A percentile compares a stretch with the other conserved stretches of the same genome.
Evolutionary conservation across 352 stramenopile species (phyloP).

Genomic region (Phytophthora boehmeriae): DNA sequence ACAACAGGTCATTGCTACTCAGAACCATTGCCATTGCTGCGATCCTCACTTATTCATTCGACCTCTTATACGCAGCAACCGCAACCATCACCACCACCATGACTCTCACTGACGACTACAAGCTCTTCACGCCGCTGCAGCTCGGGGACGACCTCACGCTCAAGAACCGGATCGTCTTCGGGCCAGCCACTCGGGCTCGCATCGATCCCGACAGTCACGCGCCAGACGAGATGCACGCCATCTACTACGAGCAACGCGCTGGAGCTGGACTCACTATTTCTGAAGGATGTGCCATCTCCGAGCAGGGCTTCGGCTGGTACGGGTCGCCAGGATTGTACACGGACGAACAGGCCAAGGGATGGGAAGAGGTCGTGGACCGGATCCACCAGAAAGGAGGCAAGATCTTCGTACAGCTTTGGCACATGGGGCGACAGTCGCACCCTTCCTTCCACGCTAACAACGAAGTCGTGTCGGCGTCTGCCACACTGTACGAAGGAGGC

Average conservation of each 20-base stretch:
- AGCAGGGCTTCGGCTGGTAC: slow-evolving; percentile 37
- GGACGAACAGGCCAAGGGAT: slow-evolving; percentile 39
- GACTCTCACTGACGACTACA: slow-evolving; percentile 31
- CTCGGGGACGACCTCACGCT: slow-evolving; percentile 33
- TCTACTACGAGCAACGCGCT: slow-evolving; percentile 52
- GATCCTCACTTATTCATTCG: slow-evolving; percentile 20
- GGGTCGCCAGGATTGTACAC: slow-evolving; percentile 50
- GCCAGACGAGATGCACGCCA: slow-evolving; percentile 28
- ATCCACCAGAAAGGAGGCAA: slow-evolving; percentile 76
- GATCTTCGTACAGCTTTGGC: slow-evolving; percentile 88
- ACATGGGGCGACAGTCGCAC: slow-evolving; percentile 74
- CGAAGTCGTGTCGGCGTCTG: slow-evolving; percentile 52
- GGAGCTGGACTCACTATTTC: slow-evolving; percentile 52
- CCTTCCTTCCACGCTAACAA: slow-evolving; percentile 51
- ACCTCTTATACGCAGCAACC: neutral
- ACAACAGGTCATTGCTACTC: neutral
- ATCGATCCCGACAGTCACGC: slow-evolving; percentile 21
- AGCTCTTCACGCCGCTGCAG: slow-evolving; percentile 39
- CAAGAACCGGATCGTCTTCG: slow-evolving; percentile 55
- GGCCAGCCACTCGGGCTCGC: slow-evolving; percentile 42
- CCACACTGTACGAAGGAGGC: slow-evolving; percentile 19
- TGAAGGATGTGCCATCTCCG: slow-evolving; percentile 45
- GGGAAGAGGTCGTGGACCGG: slow-evolving; percentile 55
- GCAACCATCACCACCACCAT: slow-evolving; percentile 15
- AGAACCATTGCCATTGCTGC: neutral